Evolutionary conservation across 2,329 filamentous ascomycete genomes (phyloP).

Genomic region (Aspergillus novoparasiticus): DNA sequence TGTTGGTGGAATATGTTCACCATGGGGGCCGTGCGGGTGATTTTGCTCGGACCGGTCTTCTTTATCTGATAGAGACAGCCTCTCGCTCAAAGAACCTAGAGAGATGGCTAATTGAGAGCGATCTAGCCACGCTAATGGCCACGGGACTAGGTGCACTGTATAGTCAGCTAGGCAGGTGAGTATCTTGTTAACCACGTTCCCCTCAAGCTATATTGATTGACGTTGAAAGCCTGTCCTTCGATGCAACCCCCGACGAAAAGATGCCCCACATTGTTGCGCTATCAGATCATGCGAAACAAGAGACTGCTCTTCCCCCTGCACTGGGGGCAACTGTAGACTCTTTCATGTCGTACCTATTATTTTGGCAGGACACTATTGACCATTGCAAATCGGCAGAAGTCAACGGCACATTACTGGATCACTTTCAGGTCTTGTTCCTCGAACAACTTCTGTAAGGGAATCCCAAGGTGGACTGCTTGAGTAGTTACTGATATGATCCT

Average conservation of each 20-base stretch:
- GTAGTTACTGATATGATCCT: background rate
- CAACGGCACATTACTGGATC: constrained; percentile 88
- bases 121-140: constrained; percentile 95
- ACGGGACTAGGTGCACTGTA: constrained; percentile 83
- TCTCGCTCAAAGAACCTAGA: constrained; percentile 81
- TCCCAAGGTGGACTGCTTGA: background rate
- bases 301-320: constrained; percentile 74
- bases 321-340: constrained; percentile 88
- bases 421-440: constrained; percentile 95
- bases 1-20: constrained; percentile 95
- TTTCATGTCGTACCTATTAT: constrained; percentile 90
- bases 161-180: constrained; percentile 65
- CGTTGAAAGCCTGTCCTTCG: constrained; percentile 74
- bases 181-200: constrained; percentile 38
- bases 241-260: constrained; percentile 62
- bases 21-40: constrained; percentile 93
- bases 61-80: constrained; percentile 95
- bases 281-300: constrained; percentile 80
- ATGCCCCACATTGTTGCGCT: constrained; percentile 82
- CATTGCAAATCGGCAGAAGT: constrained; percentile 92
- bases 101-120: constrained; percentile 96
- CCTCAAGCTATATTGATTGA: constrained; percentile 56
- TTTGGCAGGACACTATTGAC: constrained; percentile 98
- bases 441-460: constrained; percentile 85
- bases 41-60: constrained; percentile 88